Evolutionary conservation across 2,329 filamentous ascomycete genomes (phyloP), one percentile per base, ranked within the genome.

Genomic region (Lecanicillium sp.): DNA sequence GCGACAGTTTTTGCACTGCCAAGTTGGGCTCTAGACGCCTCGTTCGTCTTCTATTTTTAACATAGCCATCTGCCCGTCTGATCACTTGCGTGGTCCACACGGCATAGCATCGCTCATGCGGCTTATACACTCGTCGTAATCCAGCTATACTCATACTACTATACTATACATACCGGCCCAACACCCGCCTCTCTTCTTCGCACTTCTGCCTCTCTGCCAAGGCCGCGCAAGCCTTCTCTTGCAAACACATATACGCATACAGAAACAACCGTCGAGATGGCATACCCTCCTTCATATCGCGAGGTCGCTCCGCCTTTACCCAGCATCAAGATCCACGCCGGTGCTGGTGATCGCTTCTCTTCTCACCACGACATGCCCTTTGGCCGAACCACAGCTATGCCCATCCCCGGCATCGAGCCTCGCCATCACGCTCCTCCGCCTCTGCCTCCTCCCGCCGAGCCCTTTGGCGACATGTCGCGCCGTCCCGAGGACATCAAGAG

Each of bases 381-480:
- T 51, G 55, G 62, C 44, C 54, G 61, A 47, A 67, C 62, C 52
- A 56, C 58, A 38, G 67, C 70, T 35, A 66, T 74, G 59, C 61
- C 67, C 41, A 74, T 75, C 50, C 71, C 69, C 27, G 67, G 69
- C 41, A 57, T 63, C 36, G 54, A 59, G 12, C 53, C 56, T 37
- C 59, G 57, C 49, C 53, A 59, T 50, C 57, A 63, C 52, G 67
- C 62, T 3, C 72, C 71, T 51, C 72, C 71, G 44, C 66, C 72
- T 29, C 54, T 75, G 37, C 72, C 71, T n/a, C 71, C 71, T n/a
- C 72, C 72, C 5, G 62, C 62, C 27, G 59, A 66, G 5, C 67
- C 66, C 6, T 61, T 66, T 30, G 57, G 59, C 30, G 67, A 67
- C 5, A 61, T 62, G 24, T 56, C 62, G 48, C 52, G 59, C 36